Evolutionary conservation across 1,284 basidiomycete species (phyloP).

Genomic region (Naganishia sp.): DNA sequence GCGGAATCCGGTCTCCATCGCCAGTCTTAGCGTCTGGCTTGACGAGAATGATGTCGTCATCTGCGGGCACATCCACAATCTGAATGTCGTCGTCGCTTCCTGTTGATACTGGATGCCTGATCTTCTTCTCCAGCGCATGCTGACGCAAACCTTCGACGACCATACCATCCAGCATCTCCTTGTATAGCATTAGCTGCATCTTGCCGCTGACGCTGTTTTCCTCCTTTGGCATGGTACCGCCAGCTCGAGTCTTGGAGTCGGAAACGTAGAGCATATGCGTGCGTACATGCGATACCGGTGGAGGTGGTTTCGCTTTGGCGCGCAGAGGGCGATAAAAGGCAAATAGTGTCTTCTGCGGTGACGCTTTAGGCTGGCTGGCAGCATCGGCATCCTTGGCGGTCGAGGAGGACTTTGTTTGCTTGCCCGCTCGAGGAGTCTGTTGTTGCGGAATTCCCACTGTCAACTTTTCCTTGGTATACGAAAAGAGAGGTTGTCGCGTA

Average conservation of each 20-base stretch:
- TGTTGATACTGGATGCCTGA: background rate
- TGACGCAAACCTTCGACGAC: conserved; percentile 32
- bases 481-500: conserved; percentile 43
- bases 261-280: conserved; percentile 60
- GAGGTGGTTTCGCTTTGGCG: conserved; percentile 10
- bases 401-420: background rate
- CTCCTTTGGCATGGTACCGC: conserved; percentile 61
- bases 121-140: conserved; percentile 2
- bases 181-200: conserved; percentile 83
- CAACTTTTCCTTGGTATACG: conserved; percentile 7
- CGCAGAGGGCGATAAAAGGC: conserved; percentile 44
- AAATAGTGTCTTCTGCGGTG: conserved; percentile 38
- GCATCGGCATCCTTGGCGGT: conserved; percentile 35
- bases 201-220: conserved; percentile 66
- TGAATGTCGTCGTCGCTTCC: conserved; percentile 11
- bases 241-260: conserved; percentile 74
- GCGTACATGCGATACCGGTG: conserved; percentile 16
- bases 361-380: conserved; percentile 27
- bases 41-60: background rate
- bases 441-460: background rate
- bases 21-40: background rate
- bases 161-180: conserved; percentile 64
- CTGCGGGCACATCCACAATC: background rate
- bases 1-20: background rate
- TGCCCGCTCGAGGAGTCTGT: background rate